Conservation (phyloP, 192 early-diverging fungal species). For the Diversispora epigaea region DNA sequence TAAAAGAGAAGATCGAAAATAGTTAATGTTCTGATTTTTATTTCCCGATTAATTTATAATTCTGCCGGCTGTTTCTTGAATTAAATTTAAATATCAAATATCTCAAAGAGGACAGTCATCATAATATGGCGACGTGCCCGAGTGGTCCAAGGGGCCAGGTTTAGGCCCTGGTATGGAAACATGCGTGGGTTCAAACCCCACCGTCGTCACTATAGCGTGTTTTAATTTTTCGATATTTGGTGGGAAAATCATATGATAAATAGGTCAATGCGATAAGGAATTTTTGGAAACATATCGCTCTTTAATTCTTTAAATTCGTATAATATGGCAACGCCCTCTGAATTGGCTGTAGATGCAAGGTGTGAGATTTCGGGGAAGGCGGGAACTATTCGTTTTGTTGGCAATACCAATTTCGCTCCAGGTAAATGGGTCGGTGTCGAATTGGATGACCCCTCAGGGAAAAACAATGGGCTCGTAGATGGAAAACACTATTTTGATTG, state of each 20-base stretch:
- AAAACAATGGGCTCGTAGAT: slow-evolving; percentile 77
- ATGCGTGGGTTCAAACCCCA: slow-evolving; percentile 55
- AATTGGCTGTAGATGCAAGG: slow-evolving; percentile 14
- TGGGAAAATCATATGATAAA: no score
- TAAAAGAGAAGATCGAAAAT: no score
- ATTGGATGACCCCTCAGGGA: slow-evolving; percentile 69
- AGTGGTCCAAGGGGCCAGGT: slow-evolving; percentile 51
- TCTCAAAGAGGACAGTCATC: no score
- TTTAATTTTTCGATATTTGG: not conserved
- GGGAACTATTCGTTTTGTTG: slow-evolving; percentile 76
- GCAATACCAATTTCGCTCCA: slow-evolving; percentile 75
- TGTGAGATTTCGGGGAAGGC: slow-evolving; percentile 11
- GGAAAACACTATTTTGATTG: slow-evolving; percentile 82
- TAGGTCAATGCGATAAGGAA: no score
- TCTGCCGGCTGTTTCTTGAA: no score
- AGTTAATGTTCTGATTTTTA: no score
- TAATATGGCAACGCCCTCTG: slow-evolving; percentile 6
- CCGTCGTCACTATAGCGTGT: slow-evolving; percentile 33
- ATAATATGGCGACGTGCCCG: slow-evolving; percentile 38
- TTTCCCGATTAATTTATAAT: no score
- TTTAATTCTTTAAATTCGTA: no score
- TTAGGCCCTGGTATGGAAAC: slow-evolving; percentile 45
- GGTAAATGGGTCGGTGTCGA: slow-evolving; percentile 93
- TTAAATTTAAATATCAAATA: no score
- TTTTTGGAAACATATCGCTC: no score